Evolutionary conservation across 2,329 filamentous ascomycete species (phyloP).

Genomic region (Cladobotryum mycophilum): DNA sequence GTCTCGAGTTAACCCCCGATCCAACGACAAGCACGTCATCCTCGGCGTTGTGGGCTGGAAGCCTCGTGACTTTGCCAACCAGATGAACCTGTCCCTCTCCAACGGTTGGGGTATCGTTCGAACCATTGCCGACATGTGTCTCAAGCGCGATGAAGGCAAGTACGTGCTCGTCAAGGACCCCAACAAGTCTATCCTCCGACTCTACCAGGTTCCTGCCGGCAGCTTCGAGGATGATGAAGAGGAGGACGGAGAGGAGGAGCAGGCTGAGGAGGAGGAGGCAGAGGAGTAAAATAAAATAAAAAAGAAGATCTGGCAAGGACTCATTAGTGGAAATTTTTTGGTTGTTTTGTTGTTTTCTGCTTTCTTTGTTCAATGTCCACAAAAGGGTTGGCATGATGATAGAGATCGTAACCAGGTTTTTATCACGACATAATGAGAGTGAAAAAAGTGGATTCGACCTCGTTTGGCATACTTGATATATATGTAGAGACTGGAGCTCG

Average conservation of each 20-base stretch:
- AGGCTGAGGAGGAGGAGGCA: slow-evolving; percentile 37
- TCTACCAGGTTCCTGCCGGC: slow-evolving; percentile 83
- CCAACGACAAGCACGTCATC: slow-evolving; percentile 88
- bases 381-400: background rate
- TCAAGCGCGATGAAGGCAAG: slow-evolving; percentile 71
- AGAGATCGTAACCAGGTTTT: background rate
- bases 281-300: slow-evolving; percentile 22
- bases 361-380: background rate
- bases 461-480: background rate
- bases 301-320: background rate
- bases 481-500: background rate
- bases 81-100: slow-evolving; percentile 96
- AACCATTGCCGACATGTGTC: slow-evolving; percentile 92
- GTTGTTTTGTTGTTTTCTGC: background rate
- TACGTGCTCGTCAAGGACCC: slow-evolving; percentile 84
- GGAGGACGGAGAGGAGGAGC: slow-evolving; percentile 50
- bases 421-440: slow-evolving; percentile 6
- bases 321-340: background rate
- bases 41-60: slow-evolving; percentile 97
- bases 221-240: slow-evolving; percentile 90
- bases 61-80: slow-evolving; percentile 88
- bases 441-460: background rate
- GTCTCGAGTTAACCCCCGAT: slow-evolving; percentile 86
- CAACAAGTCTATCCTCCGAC: slow-evolving; percentile 88
- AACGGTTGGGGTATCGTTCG: slow-evolving; percentile 99